Base-by-base conservation (phyloP, 768 basidiomycete species). In the Leucosporidium creatinivorum region DNA sequence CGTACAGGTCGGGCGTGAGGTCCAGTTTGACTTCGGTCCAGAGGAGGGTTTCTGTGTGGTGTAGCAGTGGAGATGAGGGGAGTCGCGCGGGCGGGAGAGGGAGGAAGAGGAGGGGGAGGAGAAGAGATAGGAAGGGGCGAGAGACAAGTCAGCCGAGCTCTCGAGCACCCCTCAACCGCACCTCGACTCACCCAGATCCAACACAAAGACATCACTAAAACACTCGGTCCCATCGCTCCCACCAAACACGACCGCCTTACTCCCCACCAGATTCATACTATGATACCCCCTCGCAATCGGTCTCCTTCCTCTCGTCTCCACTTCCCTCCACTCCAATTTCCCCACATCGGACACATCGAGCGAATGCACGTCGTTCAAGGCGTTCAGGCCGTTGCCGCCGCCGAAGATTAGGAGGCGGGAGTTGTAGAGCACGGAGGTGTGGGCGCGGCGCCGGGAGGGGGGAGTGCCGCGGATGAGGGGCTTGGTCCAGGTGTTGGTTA, bases 351-450 rank as follows among this genome's bases (percentile, higher is more conserved):
- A 54, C n/a, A 62, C 62, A n/a, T 94, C 90, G 28, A 94, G 80
- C 21, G 87, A 85, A 91, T 92, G 94, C 25, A 93, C 80, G 77
- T 96, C 93, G 73, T 90, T 89, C 63, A 96, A 81, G 0, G 93
- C 92, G n/a, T 84, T 84, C 80, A 87, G 81, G 0, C 93, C 93
- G 66, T 91, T 93, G 3, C 93, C 93, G n/a, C 93, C 92, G 12
- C 92, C 93, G 74, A 94, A 96, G 5, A 96, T 79, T 81, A 89
- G 90, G 0, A 97, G 83, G 75, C 84, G 87, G 66, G 83, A 82
- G 33, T 81, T 80, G 74, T 91, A 86, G 26, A 85, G 79, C 19
- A 93, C 88, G 1, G 90, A 85, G 0, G 91, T 89, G 77, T 97
- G 93, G 1, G 93, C 92, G 31, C 93, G 85, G 13, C 93, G 85